A percentile compares a stretch with the other conserved stretches of the same genome.
Evolutionary conservation across 1,284 basidiomycete species (phyloP).

Genomic region (Bjerkandera adusta): DNA sequence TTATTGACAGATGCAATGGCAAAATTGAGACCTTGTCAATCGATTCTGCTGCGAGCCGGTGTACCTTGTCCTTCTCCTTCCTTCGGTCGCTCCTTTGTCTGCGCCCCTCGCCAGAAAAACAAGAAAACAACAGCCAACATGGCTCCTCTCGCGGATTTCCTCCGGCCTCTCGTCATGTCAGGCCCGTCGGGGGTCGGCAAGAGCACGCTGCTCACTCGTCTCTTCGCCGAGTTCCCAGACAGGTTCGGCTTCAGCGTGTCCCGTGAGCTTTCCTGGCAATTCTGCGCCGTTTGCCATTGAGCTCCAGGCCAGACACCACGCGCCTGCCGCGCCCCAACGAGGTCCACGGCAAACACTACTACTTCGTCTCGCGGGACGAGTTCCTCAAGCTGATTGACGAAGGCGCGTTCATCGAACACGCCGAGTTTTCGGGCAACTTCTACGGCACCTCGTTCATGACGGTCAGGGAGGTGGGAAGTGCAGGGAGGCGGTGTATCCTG

Average conservation of each 20-base stretch:
- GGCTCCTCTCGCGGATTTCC: slow-evolving; percentile 32
- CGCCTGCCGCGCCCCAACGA: slow-evolving; percentile 85
- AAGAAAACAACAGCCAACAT: slow-evolving; percentile 18
- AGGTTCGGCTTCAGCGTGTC: slow-evolving; percentile 95
- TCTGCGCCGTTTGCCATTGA: slow-evolving; percentile 11
- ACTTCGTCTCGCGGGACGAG: slow-evolving; percentile 61
- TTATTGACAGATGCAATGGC: too few relatives aligned
- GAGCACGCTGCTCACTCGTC: slow-evolving; percentile 83
- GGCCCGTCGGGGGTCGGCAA: slow-evolving; percentile 94
- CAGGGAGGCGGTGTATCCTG: slow-evolving; percentile 81
- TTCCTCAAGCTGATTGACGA: slow-evolving; percentile 64
- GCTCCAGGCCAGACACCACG: slow-evolving; percentile 78
- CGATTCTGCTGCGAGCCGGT: too few relatives aligned
- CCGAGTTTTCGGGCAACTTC: slow-evolving; percentile 88
- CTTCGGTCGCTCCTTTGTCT: slow-evolving; percentile 12
- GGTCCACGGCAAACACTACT: slow-evolving; percentile 76
- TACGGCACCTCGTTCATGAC: slow-evolving; percentile 89
- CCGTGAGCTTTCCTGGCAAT: slow-evolving; percentile 51
- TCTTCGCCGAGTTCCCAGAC: slow-evolving; percentile 83
- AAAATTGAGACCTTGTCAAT: too few relatives aligned
- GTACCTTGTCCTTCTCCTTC: slow-evolving; percentile 4
- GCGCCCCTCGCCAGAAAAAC: background rate
- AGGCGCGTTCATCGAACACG: slow-evolving; percentile 74
- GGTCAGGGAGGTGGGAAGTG: slow-evolving; percentile 52
- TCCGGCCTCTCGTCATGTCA: slow-evolving; percentile 71